A percentile compares a stretch with the other conserved stretches of the same genome.
Conservation (phyloP, 2,329 filamentous ascomycete genomes). For the Xylariales sp. region DNA sequence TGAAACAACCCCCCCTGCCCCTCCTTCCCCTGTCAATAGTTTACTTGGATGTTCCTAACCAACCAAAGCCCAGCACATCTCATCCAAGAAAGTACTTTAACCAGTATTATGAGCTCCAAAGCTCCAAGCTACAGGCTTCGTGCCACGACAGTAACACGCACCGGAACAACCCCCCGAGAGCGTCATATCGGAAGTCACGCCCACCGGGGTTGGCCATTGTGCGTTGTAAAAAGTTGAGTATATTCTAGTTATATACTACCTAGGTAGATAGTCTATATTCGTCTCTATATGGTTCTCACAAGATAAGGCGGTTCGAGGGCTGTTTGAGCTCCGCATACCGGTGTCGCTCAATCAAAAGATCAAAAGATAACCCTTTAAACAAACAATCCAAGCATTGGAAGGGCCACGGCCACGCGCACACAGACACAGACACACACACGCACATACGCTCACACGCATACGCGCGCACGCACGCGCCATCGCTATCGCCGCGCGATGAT, state of each 20-base stretch:
- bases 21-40: neutral
- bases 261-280: neutral
- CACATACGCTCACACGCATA: too few relatives aligned
- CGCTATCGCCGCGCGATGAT: conserved; percentile 16
- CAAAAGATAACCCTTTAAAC: neutral
- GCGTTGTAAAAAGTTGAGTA: neutral
- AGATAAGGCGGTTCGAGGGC: neutral
- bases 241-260: neutral
- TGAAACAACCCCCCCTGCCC: neutral
- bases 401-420: neutral
- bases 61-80: conserved; percentile 16
- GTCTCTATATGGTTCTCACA: neutral
- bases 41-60: conserved; percentile 7
- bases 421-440: neutral
- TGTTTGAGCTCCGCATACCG: neutral
- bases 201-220: neutral
- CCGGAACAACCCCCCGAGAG: conserved; percentile 3
- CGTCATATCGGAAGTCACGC: neutral
- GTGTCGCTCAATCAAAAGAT: neutral
- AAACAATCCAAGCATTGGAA: neutral
- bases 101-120: neutral
- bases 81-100: conserved; percentile 11
- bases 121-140: neutral
- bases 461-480: too few relatives aligned
- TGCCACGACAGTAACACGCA: conserved; percentile 22